Evolutionary conservation across 805 yeast species (phyloP).

Genomic region (Starmerella floris): DNA sequence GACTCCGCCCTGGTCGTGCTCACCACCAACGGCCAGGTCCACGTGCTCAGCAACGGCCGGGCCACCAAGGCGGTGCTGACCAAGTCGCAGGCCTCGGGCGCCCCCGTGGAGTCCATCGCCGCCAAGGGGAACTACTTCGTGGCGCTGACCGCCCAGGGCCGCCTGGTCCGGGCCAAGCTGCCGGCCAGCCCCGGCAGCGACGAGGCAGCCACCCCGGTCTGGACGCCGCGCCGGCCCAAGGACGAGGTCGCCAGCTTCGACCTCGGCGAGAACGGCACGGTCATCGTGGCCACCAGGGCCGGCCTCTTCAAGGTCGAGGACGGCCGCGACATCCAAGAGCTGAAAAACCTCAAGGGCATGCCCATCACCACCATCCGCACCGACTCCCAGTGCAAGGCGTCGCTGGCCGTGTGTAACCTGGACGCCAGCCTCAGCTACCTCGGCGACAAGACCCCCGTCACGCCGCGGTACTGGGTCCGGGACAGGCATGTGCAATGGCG

Average conservation of each 20-base stretch:
- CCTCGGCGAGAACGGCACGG: slow-evolving; percentile 17
- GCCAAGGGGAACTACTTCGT: slow-evolving; percentile 15
- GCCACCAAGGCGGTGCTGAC: slow-evolving; percentile 2
- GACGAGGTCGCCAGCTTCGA: slow-evolving; percentile 15
- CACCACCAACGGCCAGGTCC: slow-evolving; percentile 10
- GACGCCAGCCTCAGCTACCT: slow-evolving; percentile 3
- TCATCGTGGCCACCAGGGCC: slow-evolving; percentile 16
- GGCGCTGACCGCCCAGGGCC: slow-evolving; percentile 10
- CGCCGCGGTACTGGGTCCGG: not conserved
- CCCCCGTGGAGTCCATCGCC: slow-evolving; percentile 3
- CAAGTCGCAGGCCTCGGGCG: not conserved
- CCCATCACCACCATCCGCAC: slow-evolving; percentile 10
- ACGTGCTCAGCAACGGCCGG: slow-evolving; percentile 2
- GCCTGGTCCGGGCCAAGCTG: slow-evolving; percentile 7
- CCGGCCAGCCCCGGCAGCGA: slow-evolving; percentile 2
- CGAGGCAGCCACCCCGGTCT: slow-evolving; percentile 3
- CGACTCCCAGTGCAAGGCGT: slow-evolving; percentile 13
- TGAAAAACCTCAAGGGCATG: slow-evolving; percentile 11
- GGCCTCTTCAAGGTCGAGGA: slow-evolving; percentile 17
- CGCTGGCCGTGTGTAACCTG: slow-evolving; percentile 13
- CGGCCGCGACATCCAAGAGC: slow-evolving; percentile 7
- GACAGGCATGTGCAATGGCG: not conserved
- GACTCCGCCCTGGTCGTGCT: slow-evolving; percentile 16
- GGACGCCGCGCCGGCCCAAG: slow-evolving; percentile 12
- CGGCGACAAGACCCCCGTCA: not conserved